phyloP scores from a whole-genome alignment of 371 early-diverging fungal genomes.

The Mucor irregularis region DNA sequence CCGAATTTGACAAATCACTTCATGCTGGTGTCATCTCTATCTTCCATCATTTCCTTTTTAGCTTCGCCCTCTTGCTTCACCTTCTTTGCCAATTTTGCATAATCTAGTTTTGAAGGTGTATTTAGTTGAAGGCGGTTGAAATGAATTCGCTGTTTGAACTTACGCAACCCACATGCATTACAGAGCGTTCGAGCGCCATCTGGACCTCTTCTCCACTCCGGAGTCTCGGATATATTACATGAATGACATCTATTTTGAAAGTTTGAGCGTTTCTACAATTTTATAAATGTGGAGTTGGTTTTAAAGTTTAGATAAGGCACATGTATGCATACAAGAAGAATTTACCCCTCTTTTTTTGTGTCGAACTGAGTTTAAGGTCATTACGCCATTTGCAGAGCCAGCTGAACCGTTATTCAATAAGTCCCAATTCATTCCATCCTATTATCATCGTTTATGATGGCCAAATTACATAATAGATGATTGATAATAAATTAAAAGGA shows the following conservation, averaged over 20 bases:
- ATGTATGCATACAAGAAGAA: too few species aligned
- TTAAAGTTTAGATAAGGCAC: too few species aligned
- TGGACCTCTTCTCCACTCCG: constrained; percentile 75
- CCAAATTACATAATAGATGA: background rate
- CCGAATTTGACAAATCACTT: background rate
- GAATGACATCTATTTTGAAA: constrained; percentile 58
- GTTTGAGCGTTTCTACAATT: constrained; percentile 34
- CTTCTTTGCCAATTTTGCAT: constrained; percentile 23
- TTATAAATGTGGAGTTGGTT: background rate
- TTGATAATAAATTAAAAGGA: background rate
- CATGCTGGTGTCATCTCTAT: constrained; percentile 15
- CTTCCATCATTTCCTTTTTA: constrained; percentile 9
- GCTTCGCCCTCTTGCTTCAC: background rate
- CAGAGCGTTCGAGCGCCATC: constrained; percentile 69
- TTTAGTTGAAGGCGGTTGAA: too few species aligned
- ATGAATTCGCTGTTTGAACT: constrained; percentile 29
- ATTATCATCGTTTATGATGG: background rate
- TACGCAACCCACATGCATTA: constrained; percentile 71
- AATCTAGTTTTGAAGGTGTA: constrained; percentile 12
- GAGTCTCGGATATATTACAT: constrained; percentile 66
- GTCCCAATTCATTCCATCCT: constrained; percentile 1
- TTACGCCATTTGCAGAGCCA: background rate
- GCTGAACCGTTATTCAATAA: background rate
- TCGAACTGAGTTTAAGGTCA: constrained; percentile 5
- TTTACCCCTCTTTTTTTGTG: constrained; percentile 30